These are phyloP conservation scores for Hymenoscyphus linearis DNA, from an alignment of 2,329 filamentous ascomycete species.

Conservation along the genomic window DNA sequence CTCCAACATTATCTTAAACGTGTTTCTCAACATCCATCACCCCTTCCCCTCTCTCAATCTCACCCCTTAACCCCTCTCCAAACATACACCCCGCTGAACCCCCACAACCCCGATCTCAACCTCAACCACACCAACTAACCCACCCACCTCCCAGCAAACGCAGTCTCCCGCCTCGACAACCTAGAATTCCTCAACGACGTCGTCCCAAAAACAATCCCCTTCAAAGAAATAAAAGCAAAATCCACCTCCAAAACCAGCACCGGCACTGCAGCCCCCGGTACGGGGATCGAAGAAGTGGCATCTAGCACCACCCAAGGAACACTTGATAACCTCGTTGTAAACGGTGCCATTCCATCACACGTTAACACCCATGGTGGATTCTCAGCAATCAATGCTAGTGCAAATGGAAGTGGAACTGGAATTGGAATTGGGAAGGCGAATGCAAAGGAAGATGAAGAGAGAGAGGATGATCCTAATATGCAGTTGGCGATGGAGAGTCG, in stretches of 20 bases:
- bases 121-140: constrained; percentile 4
- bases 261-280: neutral
- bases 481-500: constrained; percentile 32
- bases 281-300: neutral
- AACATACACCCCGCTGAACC: neutral
- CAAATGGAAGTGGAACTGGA: neutral
- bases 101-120: neutral
- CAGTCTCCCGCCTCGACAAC: constrained; percentile 83
- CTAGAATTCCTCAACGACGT: constrained; percentile 92
- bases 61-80: neutral
- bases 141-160: constrained; percentile 54
- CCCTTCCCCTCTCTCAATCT: neutral
- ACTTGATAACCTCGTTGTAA: neutral
- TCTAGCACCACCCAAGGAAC: neutral
- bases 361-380: neutral
- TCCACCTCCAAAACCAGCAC: neutral
- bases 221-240: constrained; percentile 71
- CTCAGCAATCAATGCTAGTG: neutral
- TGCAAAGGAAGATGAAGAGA: constrained; percentile 4
- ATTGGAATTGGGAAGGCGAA: too few relatives aligned
- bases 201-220: constrained; percentile 79
- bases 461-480: constrained; percentile 25
- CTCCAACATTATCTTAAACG: neutral
- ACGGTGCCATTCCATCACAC: neutral
- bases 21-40: neutral